Conservation (phyloP, 345 rosid species). For the Isatis tinctoria region DNA sequence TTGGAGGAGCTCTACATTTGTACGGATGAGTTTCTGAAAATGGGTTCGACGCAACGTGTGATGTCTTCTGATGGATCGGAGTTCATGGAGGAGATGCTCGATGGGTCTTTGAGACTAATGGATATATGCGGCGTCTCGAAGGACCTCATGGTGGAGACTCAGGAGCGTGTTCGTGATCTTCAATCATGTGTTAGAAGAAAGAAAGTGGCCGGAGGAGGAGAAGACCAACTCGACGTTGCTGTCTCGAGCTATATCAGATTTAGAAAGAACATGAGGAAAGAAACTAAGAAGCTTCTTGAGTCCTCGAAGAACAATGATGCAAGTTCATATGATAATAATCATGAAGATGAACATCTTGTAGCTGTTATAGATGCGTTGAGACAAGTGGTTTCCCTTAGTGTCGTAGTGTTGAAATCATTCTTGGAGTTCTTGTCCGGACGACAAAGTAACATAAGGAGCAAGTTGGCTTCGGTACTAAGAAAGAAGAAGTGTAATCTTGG, state of each 20-base stretch:
- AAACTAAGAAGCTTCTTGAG: conserved; percentile 41
- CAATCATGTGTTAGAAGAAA: conserved; percentile 59
- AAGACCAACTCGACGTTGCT: conserved; percentile 14
- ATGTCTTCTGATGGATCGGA: conserved; percentile 34
- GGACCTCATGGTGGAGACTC: conserved; percentile 45
- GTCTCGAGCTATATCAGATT: conserved; percentile 31
- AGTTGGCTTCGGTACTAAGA: conserved; percentile 47
- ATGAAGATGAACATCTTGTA: conserved; percentile 35
- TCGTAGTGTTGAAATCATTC: conserved; percentile 42
- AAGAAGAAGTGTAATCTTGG: conserved; percentile 37
- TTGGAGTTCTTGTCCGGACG: conserved; percentile 41
- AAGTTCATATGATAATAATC: not conserved
- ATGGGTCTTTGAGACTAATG: conserved; percentile 50
- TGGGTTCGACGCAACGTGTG: conserved; percentile 49
- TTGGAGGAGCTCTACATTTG: conserved; percentile 46
- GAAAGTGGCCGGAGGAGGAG: conserved; percentile 37
- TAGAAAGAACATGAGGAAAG: conserved; percentile 56
- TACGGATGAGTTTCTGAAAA: conserved; percentile 46
- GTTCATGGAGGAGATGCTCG: conserved; percentile 49
- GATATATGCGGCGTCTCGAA: conserved; percentile 56
- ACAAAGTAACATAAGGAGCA: conserved; percentile 32
- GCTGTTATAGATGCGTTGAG: conserved; percentile 41
- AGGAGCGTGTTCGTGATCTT: conserved; percentile 47
- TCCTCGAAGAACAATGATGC: conserved; percentile 47
- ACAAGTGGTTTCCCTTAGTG: conserved; percentile 35